phyloP scores from a whole-genome alignment of 2,329 filamentous ascomycete species.

The Diaporthe citrichinensis region DNA sequence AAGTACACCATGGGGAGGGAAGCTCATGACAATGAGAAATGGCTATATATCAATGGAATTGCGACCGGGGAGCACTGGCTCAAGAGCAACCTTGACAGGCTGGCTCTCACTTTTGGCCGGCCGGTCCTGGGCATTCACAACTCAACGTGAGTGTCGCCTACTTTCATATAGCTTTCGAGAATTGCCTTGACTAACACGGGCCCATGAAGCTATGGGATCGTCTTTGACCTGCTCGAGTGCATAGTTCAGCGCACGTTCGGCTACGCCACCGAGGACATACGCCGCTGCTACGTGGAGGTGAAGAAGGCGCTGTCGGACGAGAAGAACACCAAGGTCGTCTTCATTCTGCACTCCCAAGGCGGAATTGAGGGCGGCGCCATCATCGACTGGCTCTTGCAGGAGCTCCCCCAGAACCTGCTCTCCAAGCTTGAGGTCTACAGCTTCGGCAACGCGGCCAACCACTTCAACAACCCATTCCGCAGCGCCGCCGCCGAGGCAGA shows the following conservation, averaged over 20 bases:
- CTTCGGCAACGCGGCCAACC: slow-evolving; percentile 83
- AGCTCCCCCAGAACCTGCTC: slow-evolving; percentile 75
- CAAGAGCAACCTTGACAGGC: slow-evolving; percentile 77
- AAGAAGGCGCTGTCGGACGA: slow-evolving; percentile 76
- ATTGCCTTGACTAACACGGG: slow-evolving; percentile 44
- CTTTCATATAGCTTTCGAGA: too few species aligned
- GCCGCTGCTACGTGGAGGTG: slow-evolving; percentile 72
- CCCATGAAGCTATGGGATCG: slow-evolving; percentile 68
- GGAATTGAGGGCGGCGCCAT: slow-evolving; percentile 81
- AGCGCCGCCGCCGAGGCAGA: slow-evolving; percentile 60
- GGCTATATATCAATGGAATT: slow-evolving; percentile 86
- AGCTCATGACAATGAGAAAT: slow-evolving; percentile 69
- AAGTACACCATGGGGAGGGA: slow-evolving; percentile 68
- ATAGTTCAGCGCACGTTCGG: slow-evolving; percentile 81
- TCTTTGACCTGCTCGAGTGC: slow-evolving; percentile 86
- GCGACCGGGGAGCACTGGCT: slow-evolving; percentile 75
- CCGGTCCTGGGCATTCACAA: slow-evolving; percentile 83
- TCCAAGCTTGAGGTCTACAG: slow-evolving; percentile 82
- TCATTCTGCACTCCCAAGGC: slow-evolving; percentile 84
- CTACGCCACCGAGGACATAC: slow-evolving; percentile 79
- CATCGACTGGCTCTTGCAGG: slow-evolving; percentile 82
- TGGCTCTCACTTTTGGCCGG: slow-evolving; percentile 80
- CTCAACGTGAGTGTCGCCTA: slow-evolving; percentile 65
- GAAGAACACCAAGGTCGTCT: slow-evolving; percentile 75
- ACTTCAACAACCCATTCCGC: slow-evolving; percentile 83